Base-by-base conservation (phyloP, 106 monocot genomes). In the Triglochin maritima region DNA sequence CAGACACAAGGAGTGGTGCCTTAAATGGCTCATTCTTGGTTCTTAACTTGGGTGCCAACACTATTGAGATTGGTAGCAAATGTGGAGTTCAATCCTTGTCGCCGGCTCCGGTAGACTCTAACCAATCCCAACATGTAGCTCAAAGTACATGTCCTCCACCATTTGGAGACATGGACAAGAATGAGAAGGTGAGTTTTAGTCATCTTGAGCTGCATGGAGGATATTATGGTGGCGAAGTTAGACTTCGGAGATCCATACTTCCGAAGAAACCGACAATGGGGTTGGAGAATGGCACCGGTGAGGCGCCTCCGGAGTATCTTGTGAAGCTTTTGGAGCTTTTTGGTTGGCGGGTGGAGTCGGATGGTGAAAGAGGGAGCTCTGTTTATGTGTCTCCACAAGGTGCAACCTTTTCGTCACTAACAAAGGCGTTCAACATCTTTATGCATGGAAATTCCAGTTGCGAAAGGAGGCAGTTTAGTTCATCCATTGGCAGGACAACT, bases 341-440 rank as follows among this genome's bases (percentile, higher is more conserved):
- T 65, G 85, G 82, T 17, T 88, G 84, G 84, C 82, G 69, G 57
- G 82, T 88, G 51, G 60, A 59, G 9, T 63, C 57, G 9, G 60
- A 58, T 60, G 68, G 64, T 59, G 68, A 65, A 17, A 57, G 13
- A 11, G 52, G 68, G 8, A 75, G 75, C 9, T 77, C 68, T 61
- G 46, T 69, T 44, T 88, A 85, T 47, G 56, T 75, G 44, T 85
- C 82, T 60, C 85, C 84, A 2, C 50, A 13, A 58, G 88, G 85
- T 66, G 4, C 70, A 46, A 12, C 77, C 63, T 85, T 70, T 64
- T 73, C 46, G 47, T 81, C 84, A 8, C 64, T 79, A 59, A 59
- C 76, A 7, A 74, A 77, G 56, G 84, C 84, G 4, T 88, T 77
- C 70, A 79, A 81, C 74, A 64, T 58, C n/a, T 84, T 88, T 72